These are phyloP conservation scores for Blastobotrys serpentis DNA, from an alignment of 1,139 yeast genomes.

Conservation along the genomic window DNA sequence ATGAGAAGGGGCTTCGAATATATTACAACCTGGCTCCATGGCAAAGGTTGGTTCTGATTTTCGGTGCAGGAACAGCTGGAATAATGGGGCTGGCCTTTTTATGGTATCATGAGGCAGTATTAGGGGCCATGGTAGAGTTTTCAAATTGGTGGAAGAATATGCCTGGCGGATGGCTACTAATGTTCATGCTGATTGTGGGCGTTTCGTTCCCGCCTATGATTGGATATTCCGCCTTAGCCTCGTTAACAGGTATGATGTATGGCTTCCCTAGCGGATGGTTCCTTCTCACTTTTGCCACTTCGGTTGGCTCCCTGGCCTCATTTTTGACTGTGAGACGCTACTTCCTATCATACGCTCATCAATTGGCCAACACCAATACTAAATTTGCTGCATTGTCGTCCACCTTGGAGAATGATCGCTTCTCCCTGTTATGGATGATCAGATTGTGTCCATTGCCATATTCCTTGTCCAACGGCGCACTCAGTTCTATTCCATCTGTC, in stretches of 20 bases:
- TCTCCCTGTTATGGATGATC: conserved; percentile 65
- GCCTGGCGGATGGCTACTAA: conserved; percentile 51
- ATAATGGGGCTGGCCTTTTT: conserved; percentile 38
- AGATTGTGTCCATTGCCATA: conserved; percentile 92
- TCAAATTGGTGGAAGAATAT: conserved; percentile 50
- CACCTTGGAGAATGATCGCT: conserved; percentile 65
- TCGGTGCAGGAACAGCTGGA: conserved; percentile 22
- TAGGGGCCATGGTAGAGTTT: conserved; percentile 46
- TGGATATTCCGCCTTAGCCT: conserved; percentile 72
- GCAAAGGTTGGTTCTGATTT: conserved; percentile 18
- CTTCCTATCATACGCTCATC: conserved; percentile 57
- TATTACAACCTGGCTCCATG: conserved; percentile 17
- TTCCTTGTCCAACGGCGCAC: conserved; percentile 86
- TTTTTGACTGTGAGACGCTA: conserved; percentile 66
- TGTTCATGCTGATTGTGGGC: conserved; percentile 49
- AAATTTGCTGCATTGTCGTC: conserved; percentile 74
- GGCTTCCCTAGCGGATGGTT: conserved; percentile 85
- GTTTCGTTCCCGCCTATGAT: conserved; percentile 84
- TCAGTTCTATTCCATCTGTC: conserved; percentile 80
- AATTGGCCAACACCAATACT: conserved; percentile 51
- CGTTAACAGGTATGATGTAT: conserved; percentile 76
- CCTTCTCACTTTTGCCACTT: conserved; percentile 64
- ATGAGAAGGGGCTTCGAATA: conserved; percentile 11
- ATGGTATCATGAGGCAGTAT: conserved; percentile 50
- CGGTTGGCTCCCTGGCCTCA: conserved; percentile 70